Base-by-base conservation (phyloP, 2,329 filamentous ascomycete genomes). In the Phyllosticta ampelicida region DNA sequence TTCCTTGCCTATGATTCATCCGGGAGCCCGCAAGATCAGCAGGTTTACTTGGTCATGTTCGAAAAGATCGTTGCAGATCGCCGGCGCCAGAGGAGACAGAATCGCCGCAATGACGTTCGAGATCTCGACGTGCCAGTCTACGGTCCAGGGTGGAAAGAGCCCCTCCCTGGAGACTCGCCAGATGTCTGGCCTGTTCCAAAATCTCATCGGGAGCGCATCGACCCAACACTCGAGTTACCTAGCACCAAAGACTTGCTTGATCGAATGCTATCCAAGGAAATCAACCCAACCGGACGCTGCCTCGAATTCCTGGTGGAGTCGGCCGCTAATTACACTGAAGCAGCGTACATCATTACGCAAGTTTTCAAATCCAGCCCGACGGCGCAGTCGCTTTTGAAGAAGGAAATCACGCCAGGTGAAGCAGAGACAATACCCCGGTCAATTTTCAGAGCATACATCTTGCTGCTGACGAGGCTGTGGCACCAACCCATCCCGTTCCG, bases 171-270 rank as follows among this genome's bases (percentile, higher is more conserved):
- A 11, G 86, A 88, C 63, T 74, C 74, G 48, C 75, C 70, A 60
- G 82, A 85, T 65, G 73, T 80, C 9, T 70, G 76, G 50, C 74
- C 80, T 5, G 76, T 82, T 19, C 72, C 84, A 19, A 77, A 81
- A 58, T 69, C 87, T 78, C 68, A 78, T 77, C 65, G 86, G 60
- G 79, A 84, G n/a, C 81, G 84, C 57, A 86, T 87, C 59, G 82
- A 81, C 62, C 78, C 82, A 48, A 77, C 82, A n/a, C 73, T 83
- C 50, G 73, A 77, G 13, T 82, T 86, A 1, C 87, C 87, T 1
- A 78, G 75, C 1, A 71, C 84, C 10, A 70, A 77, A 4, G 74
- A 80, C 54, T 74, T 91, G 3, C 86, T 86, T 60, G 66, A 75
- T 10, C 73, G 77, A 49, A 87, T 90, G 82, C 66, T 73, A 11